Conservation (phyloP, 2,329 filamentous ascomycete genomes). For the Microsporum ferrugineum region DNA sequence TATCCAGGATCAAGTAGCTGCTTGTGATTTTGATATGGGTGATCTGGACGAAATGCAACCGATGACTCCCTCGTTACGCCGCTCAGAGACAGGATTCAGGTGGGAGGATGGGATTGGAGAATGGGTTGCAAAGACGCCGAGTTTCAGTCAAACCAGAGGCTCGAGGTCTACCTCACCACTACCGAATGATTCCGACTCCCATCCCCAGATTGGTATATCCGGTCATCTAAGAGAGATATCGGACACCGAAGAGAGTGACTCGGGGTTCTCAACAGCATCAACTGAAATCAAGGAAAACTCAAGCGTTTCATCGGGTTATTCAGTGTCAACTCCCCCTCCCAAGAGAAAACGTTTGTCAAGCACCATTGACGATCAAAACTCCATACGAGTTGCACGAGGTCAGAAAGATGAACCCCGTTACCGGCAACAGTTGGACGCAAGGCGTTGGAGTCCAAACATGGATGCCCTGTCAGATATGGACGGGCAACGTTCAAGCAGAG, state of each 20-base stretch:
- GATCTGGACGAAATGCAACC: constrained; percentile 7
- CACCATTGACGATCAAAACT: background rate
- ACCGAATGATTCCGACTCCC: background rate
- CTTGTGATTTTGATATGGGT: constrained; percentile 13
- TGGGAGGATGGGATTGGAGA: constrained; percentile 49
- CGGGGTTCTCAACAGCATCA: background rate
- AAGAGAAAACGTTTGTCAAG: background rate
- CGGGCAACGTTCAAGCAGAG: background rate
- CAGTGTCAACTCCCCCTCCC: background rate
- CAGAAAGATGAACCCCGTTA: too few species aligned
- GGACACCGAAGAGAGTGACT: background rate
- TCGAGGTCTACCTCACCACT: background rate
- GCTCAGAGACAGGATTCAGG: constrained; percentile 26
- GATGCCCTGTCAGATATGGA: background rate
- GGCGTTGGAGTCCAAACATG: background rate
- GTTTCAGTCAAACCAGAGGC: background rate
- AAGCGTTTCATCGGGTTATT: background rate
- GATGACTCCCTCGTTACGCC: constrained; percentile 13
- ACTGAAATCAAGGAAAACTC: background rate
- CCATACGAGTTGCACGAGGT: background rate
- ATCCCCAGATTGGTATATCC: background rate
- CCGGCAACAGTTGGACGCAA: background rate
- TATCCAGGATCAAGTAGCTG: constrained; percentile 25
- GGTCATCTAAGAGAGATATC: background rate
- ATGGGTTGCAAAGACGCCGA: constrained; percentile 38